These are phyloP conservation scores for Castanea crenata DNA, from an alignment of 306 rosid species.

Conservation along the genomic window DNA sequence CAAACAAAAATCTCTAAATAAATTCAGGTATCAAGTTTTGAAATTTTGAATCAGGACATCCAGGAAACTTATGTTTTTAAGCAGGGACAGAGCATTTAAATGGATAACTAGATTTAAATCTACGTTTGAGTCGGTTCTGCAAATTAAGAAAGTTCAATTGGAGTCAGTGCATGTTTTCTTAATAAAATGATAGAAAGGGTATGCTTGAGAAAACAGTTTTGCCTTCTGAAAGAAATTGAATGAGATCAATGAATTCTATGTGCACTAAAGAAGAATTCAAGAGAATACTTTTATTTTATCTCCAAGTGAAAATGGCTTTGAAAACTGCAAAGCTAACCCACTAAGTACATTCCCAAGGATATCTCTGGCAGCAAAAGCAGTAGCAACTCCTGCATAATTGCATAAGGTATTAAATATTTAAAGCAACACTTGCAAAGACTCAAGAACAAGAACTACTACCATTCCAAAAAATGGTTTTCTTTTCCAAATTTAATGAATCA, in stretches of 20 bases:
- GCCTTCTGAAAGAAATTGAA: background rate
- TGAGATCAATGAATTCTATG: background rate
- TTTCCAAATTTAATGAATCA: background rate
- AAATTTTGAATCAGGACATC: background rate
- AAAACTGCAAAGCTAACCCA: slow-evolving; percentile 85
- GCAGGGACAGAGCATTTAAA: background rate
- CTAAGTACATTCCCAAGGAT: slow-evolving; percentile 86
- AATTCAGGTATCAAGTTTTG: background rate
- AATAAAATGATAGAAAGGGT: background rate
- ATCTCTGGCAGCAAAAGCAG: slow-evolving; percentile 89
- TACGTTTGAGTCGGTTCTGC: background rate
- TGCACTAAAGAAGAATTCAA: background rate
- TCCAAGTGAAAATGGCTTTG: slow-evolving; percentile 88
- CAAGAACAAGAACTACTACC: background rate
- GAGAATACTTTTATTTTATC: slow-evolving; percentile 78
- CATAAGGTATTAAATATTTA: slow-evolving; percentile 10
- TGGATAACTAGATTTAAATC: background rate
- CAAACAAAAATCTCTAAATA: background rate
- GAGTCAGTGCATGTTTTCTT: background rate
- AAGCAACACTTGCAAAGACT: background rate
- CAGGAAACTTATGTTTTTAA: background rate
- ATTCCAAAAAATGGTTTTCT: background rate
- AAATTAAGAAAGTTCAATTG: background rate
- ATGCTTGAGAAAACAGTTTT: background rate
- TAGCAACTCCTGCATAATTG: slow-evolving; percentile 73